Evolutionary conservation across 2,329 filamentous ascomycete genomes (phyloP), one percentile per base, ranked within the genome.

Genomic region (Nigrospora oryzae): DNA sequence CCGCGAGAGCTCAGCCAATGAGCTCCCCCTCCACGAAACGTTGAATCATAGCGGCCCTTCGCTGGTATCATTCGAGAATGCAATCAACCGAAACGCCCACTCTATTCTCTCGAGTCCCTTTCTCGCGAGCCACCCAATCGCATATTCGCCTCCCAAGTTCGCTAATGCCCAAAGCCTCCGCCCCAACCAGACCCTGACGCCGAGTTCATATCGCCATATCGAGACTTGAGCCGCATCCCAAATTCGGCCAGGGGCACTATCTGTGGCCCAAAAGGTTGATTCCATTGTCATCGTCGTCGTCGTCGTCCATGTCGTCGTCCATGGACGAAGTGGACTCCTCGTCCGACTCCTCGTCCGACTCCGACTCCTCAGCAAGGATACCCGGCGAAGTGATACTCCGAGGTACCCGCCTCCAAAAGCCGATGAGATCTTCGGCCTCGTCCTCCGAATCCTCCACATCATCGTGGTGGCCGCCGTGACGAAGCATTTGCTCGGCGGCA

Each of bases 401-500:
- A 17, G 71, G 65, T 57, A 68, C 70, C 12, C 69, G 64, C 38
- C 71, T 71, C 75, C 79, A 83, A 41, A 83, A 72, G 30, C 74
- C 72, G 30, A 83, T 55, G 46, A 83, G 73, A 45, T 79, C 78
- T 10, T 72, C 70, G 15, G 75, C 72, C 0, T 73, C 74, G 14
- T 77, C 74, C 10, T 66, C 63, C n/a, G 61, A 61, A 2, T 66
- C 65, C 1, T 53, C 39, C 32, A 55, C 51, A 46, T 47, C n/a
- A 53, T 47, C 12, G 44, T 44, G 19, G 48, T 49, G 28, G 45
- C 57, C 49, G 40, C 50, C 38, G 16, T 46, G 42, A 23, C 53
- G 51, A 44, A 57, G 48, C n/a, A 45, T 49, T 33, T 44, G 52
- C n/a, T 50, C 53, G 11, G 48, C 46, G 13, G 45, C 51, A 11